These are phyloP conservation scores for Clarireedia monteithiana DNA, from an alignment of 2,329 filamentous ascomycete species.

Conservation along the genomic window DNA sequence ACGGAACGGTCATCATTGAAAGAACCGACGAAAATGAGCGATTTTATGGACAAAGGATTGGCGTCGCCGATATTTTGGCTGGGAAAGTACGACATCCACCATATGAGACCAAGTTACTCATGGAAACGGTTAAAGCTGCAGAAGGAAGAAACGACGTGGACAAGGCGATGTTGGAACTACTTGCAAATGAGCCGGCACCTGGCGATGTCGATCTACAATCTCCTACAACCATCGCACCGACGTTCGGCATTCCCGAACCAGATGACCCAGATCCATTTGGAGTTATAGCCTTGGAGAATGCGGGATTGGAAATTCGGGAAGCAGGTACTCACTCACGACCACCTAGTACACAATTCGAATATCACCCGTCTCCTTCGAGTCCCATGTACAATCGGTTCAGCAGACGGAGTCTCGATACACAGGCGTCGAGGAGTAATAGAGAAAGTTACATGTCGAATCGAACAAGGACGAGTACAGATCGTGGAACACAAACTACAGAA, in stretches of 20 bases:
- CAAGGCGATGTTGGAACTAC: constrained; percentile 52
- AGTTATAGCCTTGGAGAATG: constrained; percentile 81
- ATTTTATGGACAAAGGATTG: constrained; percentile 67
- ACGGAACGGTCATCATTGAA: constrained; percentile 81
- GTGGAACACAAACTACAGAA: constrained; percentile 63
- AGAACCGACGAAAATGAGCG: constrained; percentile 80
- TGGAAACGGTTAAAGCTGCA: constrained; percentile 77
- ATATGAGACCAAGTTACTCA: constrained; percentile 35
- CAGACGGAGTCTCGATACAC: constrained; percentile 62
- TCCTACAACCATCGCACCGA: constrained; percentile 32
- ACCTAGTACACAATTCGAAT: constrained; percentile 74
- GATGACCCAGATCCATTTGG: constrained; percentile 91
- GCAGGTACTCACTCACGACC: constrained; percentile 72
- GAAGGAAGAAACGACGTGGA: constrained; percentile 77
- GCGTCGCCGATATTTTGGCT: constrained; percentile 52
- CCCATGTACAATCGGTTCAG: constrained; percentile 52
- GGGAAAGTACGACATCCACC: constrained; percentile 27
- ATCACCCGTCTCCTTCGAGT: constrained; percentile 67
- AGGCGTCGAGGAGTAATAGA: constrained; percentile 52
- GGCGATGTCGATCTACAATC: constrained; percentile 58
- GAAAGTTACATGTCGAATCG: constrained; percentile 68
- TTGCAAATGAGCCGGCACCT: constrained; percentile 62
- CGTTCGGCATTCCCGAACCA: constrained; percentile 70
- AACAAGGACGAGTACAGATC: constrained; percentile 42
- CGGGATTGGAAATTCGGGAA: constrained; percentile 82